Evolutionary conservation across 192 early-diverging fungal species (phyloP), one percentile per base, ranked within the genome.

Genomic region (Haplosporangium gracile): DNA sequence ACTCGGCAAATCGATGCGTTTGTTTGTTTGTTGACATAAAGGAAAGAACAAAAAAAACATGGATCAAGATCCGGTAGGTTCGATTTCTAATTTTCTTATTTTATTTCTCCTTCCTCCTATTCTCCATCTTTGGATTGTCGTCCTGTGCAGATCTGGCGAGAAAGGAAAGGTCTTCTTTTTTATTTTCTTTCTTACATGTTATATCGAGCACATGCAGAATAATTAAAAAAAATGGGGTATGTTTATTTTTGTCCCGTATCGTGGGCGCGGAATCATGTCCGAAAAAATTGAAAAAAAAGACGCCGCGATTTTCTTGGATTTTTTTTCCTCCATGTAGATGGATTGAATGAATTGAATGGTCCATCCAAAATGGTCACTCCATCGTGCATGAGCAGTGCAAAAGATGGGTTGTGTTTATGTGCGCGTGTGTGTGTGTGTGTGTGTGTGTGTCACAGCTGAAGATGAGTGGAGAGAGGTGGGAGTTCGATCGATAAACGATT

Each of bases 371-470:
- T 15, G 15, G n/a, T 15, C 22, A 32, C n/a, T 65, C 3, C 26
- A 65, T 65, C 60, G 60, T 65, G 60, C 60, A 65, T 65, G 60
- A 65, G 60, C 60, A 65, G 60, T 34, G 55, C 55, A 60, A 26
- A 1, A 10, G 55, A 10, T n/a, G 26, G 7, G n/a, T 1, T 24
- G 22, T 15, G 6, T 40, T 2, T 40, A 7, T 40, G 40, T 40
- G 7, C 7, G 20, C 5, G 7, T 24, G 20, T 10, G 6, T 40
- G 40, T 40, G 40, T 43, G 5, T 43, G 9, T 43, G 22, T 7
- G 16, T 26, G 8, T n/a, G 16, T 26, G n/a, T 24, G 7, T 26
- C 60, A 65, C 29, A 15, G 29, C 2, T 65, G 11, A 32, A 15
- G 26, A 32, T 1, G 29, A 15, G n/a, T 22, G 24, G 15, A 26